Evolutionary conservation across 208 protist species (phyloP).

Genomic region (Acanthamoeba castellanii): DNA sequence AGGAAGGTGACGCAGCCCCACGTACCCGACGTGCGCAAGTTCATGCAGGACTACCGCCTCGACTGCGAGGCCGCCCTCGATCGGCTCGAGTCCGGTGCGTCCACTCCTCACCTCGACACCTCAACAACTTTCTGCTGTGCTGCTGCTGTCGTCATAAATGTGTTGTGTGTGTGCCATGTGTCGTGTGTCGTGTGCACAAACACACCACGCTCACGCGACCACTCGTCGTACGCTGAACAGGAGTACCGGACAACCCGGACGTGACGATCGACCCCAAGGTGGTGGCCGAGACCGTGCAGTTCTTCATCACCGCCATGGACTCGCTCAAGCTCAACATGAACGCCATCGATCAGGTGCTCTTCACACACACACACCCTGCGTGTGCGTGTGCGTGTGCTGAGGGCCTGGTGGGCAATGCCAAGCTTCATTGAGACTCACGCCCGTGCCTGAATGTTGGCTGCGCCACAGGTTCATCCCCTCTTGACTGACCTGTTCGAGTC

Average conservation of each 20-base stretch:
- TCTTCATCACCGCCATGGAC: slow-evolving; percentile 69
- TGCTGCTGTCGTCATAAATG: no score
- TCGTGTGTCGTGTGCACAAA: no score
- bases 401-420: no score
- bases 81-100: not conserved
- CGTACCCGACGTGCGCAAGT: slow-evolving; percentile 92
- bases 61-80: not conserved
- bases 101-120: not conserved
- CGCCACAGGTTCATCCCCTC: not conserved
- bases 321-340: slow-evolving; percentile 33
- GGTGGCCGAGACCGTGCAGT: slow-evolving; percentile 47
- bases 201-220: no score
- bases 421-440: no score
- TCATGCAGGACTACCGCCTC: slow-evolving; percentile 91
- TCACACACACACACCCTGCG: no score
- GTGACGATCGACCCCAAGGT: slow-evolving; percentile 34
- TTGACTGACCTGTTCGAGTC: slow-evolving; percentile 11
- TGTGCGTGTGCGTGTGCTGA: no score
- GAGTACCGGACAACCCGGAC: slow-evolving; percentile 10
- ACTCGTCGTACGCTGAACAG: not conserved
- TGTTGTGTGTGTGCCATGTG: no score
- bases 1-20: slow-evolving; percentile 92
- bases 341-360: slow-evolving; percentile 4
- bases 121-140: no score
- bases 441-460: not conserved